phyloP scores from a whole-genome alignment of 1,284 basidiomycete genomes.

The Marasmius tenuissimus region DNA sequence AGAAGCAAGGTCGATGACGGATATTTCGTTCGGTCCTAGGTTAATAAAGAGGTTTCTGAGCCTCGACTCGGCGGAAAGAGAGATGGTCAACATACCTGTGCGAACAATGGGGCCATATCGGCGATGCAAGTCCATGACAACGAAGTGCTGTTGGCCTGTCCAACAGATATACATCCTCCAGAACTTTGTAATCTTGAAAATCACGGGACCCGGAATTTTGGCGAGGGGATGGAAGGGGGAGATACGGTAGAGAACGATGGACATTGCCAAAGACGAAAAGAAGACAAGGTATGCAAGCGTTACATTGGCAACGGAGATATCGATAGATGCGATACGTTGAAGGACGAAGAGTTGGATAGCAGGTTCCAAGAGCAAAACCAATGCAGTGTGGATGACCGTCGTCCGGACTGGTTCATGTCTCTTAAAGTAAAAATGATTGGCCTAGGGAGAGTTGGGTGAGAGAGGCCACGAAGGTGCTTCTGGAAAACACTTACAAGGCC shows the following conservation, averaged over 20 bases:
- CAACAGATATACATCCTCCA: conserved; percentile 29
- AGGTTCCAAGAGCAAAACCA: not conserved
- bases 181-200: conserved; percentile 38
- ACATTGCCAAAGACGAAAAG: conserved; percentile 26
- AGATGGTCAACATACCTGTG: conserved; percentile 30
- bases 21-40: conserved; percentile 58
- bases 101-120: conserved; percentile 45
- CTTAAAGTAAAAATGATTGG: no score
- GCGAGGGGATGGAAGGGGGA: conserved; percentile 50
- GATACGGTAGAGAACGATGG: conserved; percentile 40
- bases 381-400: no score
- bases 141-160: conserved; percentile 35
- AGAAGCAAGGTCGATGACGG: conserved; percentile 24
- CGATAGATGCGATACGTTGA: not conserved
- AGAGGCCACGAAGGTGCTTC: no score
- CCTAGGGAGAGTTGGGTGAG: no score
- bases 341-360: not conserved
- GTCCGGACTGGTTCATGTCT: no score
- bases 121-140: conserved; percentile 35
- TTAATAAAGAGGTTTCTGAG: not conserved
- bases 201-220: conserved; percentile 40
- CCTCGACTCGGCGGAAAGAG: not conserved
- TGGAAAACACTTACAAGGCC: no score
- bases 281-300: conserved; percentile 14
- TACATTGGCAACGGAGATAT: not conserved